Base-by-base conservation (phyloP, 2,329 filamentous ascomycete genomes). In the Botrytis porri region DNA sequence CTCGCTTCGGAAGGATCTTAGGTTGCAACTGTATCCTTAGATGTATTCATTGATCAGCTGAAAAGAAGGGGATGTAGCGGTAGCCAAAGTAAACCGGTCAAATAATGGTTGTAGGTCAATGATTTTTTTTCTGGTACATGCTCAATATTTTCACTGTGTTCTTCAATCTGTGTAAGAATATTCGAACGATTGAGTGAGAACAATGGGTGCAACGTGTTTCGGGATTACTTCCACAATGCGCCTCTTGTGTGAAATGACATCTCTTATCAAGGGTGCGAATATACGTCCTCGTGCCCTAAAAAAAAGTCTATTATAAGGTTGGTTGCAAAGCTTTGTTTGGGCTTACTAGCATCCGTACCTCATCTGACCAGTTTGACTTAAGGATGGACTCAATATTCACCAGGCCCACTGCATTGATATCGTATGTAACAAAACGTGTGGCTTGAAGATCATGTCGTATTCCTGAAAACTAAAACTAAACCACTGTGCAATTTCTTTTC, bases 11-110 rank as follows among this genome's bases (percentile, higher is more conserved):
- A 43, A 81, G 81, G 25, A 69, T 43, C 39, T 32, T 35, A 10
- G 37, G 8, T 22, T 35, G 69, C 79, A 75, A 18, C 77, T 76
- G 41, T 82, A 84, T 73, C 86, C 81, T 25, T 88, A 87, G 69
- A 89, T 88, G 3, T 90, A 80, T 74, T 89, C 12, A 86, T 54
- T 86, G 85, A 0, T 87, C 89, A 0, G 87, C 85, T 0, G 1
- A 4, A 4, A 3, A 57, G 51, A 32, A 29, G 7, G 7, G 14
- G 8, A 22, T 57, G 14, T 2, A 14, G n/a, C 18, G 3, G 7
- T 84, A 85, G 74, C 87, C 29, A 90, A 82, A 0, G 87, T 89
- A 35, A 88, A 79, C 69, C 83, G 82, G 78, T 89, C 48, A 89
- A 4, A 84, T 0, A 83, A 75, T 0, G 81, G 80, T 71, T 83